Conservation (phyloP, 2,329 filamentous ascomycete species). For the Trichoderma sp. region DNA sequence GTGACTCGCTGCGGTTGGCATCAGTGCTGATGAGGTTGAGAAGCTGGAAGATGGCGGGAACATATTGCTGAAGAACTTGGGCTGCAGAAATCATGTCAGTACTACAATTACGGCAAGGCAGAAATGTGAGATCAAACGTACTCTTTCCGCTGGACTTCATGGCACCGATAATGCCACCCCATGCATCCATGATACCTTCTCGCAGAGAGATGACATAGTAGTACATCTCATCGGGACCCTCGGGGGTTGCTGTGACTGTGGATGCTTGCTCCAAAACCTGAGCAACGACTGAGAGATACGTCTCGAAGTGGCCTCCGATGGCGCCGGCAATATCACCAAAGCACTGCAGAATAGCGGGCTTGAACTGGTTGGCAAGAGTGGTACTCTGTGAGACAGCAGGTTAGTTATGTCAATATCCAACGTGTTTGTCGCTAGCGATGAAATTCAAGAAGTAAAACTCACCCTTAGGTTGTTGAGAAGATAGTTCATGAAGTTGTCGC, state of each 20-base stretch:
- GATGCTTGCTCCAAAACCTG: constrained; percentile 93
- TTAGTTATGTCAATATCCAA: neutral
- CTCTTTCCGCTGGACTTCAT: constrained; percentile 82
- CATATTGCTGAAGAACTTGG: constrained; percentile 68
- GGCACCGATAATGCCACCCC: constrained; percentile 93
- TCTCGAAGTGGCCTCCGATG: constrained; percentile 88
- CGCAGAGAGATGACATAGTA: constrained; percentile 94
- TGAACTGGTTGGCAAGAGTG: constrained; percentile 90
- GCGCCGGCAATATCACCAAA: constrained; percentile 97
- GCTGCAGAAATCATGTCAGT: constrained; percentile 47
- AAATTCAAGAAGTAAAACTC: constrained; percentile 32
- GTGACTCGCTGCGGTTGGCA: constrained; percentile 81
- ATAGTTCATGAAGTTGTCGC: constrained; percentile 98
- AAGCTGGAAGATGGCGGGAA: constrained; percentile 83
- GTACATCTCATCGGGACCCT: constrained; percentile 90
- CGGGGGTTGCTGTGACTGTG: constrained; percentile 71
- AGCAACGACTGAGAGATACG: constrained; percentile 86
- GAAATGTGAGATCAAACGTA: constrained; percentile 41
- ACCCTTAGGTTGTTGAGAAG: constrained; percentile 86
- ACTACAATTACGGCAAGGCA: neutral
- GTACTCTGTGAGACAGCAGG: constrained; percentile 56
- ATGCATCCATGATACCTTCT: constrained; percentile 98
- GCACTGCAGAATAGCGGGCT: constrained; percentile 95
- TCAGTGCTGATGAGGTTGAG: constrained; percentile 78
- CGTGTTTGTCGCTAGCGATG: neutral